A percentile compares a stretch with the other conserved stretches of the same genome.
Conservation (phyloP, 768 basidiomycete species). For the Lactarius quietus region DNA sequence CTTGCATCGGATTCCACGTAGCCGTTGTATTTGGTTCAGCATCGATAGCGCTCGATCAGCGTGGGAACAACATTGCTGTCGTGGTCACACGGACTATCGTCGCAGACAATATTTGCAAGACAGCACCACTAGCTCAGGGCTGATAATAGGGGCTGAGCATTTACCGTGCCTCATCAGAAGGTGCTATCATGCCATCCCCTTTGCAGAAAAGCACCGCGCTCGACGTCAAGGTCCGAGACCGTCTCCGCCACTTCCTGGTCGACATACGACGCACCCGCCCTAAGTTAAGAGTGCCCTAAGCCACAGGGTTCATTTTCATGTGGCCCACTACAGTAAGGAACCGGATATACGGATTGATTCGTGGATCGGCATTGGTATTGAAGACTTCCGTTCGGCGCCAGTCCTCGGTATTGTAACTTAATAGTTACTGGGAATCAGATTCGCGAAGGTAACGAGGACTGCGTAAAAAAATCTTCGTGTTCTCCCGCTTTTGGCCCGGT, state of each 20-base stretch:
- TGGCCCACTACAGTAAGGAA: not conserved
- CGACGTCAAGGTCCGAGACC: not conserved
- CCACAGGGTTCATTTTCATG: not conserved
- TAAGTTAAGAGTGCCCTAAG: not conserved
- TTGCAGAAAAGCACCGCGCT: not conserved
- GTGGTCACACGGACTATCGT: not conserved
- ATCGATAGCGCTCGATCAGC: not conserved
- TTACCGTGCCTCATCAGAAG: not conserved
- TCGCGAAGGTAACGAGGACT: not conserved
- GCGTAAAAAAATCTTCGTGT: not conserved
- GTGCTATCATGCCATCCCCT: not conserved
- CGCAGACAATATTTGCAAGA: too few species aligned
- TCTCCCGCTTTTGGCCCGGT: not conserved
- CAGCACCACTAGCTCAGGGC: not conserved
- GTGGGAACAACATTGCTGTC: not conserved
- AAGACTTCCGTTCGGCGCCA: not conserved
- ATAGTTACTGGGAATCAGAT: not conserved
- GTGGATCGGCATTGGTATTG: not conserved
- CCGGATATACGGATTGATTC: not conserved
- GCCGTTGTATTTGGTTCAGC: not conserved
- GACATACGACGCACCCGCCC: not conserved
- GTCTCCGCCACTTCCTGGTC: not conserved
- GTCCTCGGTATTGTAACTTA: not conserved
- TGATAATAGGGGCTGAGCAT: not conserved
- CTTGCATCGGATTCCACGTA: not conserved